phyloP scores from a whole-genome alignment of 345 rosid genomes.

The Physaria fendleri region DNA sequence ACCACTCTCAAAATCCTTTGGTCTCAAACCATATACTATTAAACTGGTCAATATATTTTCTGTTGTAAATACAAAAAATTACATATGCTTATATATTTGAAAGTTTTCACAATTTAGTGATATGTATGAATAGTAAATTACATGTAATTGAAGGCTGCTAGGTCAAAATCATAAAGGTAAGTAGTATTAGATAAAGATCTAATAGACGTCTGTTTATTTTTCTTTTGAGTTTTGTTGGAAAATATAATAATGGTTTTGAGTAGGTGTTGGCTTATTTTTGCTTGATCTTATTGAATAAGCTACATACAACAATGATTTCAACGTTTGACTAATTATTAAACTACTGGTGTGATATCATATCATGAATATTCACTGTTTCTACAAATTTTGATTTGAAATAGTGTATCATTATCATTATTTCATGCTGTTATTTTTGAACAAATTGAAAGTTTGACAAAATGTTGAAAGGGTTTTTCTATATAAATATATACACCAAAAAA shows the following conservation, averaged over 20 bases:
- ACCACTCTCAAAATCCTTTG: constrained; percentile 13
- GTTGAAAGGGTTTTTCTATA: neutral
- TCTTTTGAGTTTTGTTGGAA: constrained; percentile 14
- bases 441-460: neutral
- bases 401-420: neutral
- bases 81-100: too few relatives aligned
- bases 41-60: too few relatives aligned
- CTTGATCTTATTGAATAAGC: constrained; percentile 18
- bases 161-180: too few relatives aligned
- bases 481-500: neutral
- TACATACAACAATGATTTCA: constrained; percentile 16
- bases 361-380: neutral
- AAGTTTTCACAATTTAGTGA: too few relatives aligned
- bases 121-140: too few relatives aligned
- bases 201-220: too few relatives aligned
- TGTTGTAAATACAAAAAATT: too few relatives aligned
- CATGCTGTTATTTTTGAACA: neutral
- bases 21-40: too few relatives aligned
- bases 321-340: constrained; percentile 32
- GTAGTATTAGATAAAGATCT: too few relatives aligned
- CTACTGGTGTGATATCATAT: neutral
- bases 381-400: neutral
- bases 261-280: constrained; percentile 17
- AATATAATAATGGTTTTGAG: constrained; percentile 28
- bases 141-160: too few relatives aligned